Conservation (phyloP, 1,139 yeast species). For the Nadsonia starkeyi-henricii region DNA sequence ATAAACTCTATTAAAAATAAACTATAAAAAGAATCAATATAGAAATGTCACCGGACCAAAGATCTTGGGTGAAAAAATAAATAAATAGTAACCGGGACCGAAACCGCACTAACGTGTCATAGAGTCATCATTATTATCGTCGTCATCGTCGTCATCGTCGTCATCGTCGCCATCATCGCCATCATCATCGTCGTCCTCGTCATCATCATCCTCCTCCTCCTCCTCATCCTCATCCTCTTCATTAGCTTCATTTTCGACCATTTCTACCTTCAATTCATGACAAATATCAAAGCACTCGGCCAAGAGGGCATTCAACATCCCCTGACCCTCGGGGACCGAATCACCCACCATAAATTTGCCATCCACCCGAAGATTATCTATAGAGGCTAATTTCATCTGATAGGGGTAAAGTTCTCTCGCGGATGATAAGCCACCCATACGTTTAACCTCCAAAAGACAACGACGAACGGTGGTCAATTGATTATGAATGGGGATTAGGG, state of each 20-base stretch:
- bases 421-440: conserved; percentile 82
- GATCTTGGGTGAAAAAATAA: too few species aligned
- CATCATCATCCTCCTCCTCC: conserved; percentile 6
- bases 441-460: conserved; percentile 74
- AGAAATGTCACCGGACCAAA: too few species aligned
- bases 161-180: neutral
- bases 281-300: conserved; percentile 91
- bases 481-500: conserved; percentile 83
- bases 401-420: conserved; percentile 86
- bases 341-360: conserved; percentile 84
- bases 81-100: too few species aligned
- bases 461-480: conserved; percentile 83
- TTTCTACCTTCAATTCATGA: conserved; percentile 79
- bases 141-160: neutral
- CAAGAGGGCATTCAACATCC: conserved; percentile 72
- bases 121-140: neutral
- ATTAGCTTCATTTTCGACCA: conserved; percentile 47
- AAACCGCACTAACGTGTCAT: too few species aligned
- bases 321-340: conserved; percentile 94
- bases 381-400: conserved; percentile 81
- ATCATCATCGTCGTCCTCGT: neutral
- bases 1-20: too few species aligned
- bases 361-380: conserved; percentile 74
- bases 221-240: conserved; percentile 8
- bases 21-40: too few species aligned